A percentile compares a stretch with the other conserved stretches of the same genome.
phyloP scores from a whole-genome alignment of 2,329 filamentous ascomycete genomes.

The Phialemoniopsis sp. region DNA sequence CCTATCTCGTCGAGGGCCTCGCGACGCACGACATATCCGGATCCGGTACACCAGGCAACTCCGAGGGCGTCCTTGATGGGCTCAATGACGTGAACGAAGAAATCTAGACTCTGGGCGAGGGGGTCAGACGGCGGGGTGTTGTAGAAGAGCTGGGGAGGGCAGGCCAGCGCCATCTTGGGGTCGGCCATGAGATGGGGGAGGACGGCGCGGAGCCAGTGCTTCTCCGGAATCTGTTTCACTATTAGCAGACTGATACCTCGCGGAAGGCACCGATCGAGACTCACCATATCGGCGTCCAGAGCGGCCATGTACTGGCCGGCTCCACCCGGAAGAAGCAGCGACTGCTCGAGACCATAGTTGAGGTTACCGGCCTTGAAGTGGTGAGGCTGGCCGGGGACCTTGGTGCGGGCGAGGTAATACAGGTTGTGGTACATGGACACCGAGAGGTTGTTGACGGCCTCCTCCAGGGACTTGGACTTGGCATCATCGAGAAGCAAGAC shows the following conservation, averaged over 20 bases:
- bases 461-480: conserved; percentile 34
- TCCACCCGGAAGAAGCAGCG: conserved; percentile 46
- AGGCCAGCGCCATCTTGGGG: conserved; percentile 53
- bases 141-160: conserved; percentile 60
- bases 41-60: conserved; percentile 62
- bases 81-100: conserved; percentile 51
- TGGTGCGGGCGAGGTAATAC: conserved; percentile 47
- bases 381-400: conserved; percentile 42
- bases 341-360: conserved; percentile 52
- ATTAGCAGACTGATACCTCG: conserved; percentile 1
- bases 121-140: conserved; percentile 56
- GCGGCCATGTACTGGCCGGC: conserved; percentile 57
- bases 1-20: conserved; percentile 56
- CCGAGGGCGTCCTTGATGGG: conserved; percentile 46
- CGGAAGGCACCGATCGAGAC: conserved; percentile 4
- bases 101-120: conserved; percentile 52
- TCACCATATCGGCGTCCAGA: conserved; percentile 61
- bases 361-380: conserved; percentile 64
- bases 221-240: conserved; percentile 47
- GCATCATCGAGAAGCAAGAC: conserved; percentile 55
- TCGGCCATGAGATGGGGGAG: conserved; percentile 57
- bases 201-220: conserved; percentile 53
- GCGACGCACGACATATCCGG: conserved; percentile 57
- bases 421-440: conserved; percentile 40
- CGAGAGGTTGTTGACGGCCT: conserved; percentile 26